phyloP scores from a whole-genome alignment of 495 filamentous ascomycete species.

The Aspergillus biplanus region DNA sequence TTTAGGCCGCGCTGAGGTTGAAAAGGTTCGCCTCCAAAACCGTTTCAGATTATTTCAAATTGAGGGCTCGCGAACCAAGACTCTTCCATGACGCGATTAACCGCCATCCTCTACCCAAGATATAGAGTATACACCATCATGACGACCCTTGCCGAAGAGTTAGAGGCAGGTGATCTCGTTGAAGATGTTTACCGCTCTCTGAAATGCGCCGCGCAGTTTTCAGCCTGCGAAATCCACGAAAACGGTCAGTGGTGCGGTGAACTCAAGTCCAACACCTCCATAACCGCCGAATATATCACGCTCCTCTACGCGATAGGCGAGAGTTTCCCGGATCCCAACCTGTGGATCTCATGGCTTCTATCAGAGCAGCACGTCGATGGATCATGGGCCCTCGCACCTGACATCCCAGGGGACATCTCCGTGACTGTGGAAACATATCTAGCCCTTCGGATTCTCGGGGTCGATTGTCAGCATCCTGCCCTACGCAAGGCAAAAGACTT shows the following conservation, averaged over 20 bases:
- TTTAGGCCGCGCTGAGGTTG: too few relatives aligned
- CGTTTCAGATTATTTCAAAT: too few relatives aligned
- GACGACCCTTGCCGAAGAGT: neutral
- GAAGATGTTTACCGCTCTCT: neutral
- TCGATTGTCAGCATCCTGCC: conserved; percentile 14
- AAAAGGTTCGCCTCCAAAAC: too few relatives aligned
- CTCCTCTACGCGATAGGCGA: conserved; percentile 32
- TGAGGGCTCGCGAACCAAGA: too few relatives aligned
- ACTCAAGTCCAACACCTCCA: conserved; percentile 34
- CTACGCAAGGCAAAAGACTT: conserved; percentile 35
- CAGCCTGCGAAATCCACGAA: neutral
- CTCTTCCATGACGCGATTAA: neutral
- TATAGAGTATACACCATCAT: conserved; percentile 3
- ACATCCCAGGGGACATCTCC: conserved; percentile 42
- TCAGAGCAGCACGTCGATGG: conserved; percentile 41
- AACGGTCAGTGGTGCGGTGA: conserved; percentile 48
- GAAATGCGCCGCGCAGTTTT: neutral
- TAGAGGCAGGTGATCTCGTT: neutral
- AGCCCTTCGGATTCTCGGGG: conserved; percentile 43
- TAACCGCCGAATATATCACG: conserved; percentile 44
- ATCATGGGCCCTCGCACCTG: conserved; percentile 43
- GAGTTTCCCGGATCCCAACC: neutral
- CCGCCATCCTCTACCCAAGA: neutral
- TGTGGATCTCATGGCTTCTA: conserved; percentile 29
- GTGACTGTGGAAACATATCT: conserved; percentile 44